Evolutionary conservation across 257 asterid species (phyloP).

Genomic region (Linaria vulgaris): DNA sequence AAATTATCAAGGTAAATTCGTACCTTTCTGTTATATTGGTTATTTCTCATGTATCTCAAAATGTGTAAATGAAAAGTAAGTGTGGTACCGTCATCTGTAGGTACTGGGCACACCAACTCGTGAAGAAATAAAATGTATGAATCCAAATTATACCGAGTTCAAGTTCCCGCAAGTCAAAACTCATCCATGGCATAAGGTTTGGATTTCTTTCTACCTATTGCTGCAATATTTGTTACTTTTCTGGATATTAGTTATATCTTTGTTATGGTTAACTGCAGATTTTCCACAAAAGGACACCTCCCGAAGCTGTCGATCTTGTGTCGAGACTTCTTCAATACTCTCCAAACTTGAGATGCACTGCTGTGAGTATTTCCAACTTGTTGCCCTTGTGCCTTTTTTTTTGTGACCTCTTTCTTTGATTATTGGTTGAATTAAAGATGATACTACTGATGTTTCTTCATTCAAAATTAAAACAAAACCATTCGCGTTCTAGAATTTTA

Average conservation of each 20-base stretch:
- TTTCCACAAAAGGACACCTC: conserved; percentile 79
- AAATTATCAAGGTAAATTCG: conserved; percentile 67
- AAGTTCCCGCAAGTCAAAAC: conserved; percentile 89
- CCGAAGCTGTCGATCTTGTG: conserved; percentile 88
- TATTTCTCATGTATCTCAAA: neutral
- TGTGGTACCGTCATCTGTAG: conserved; percentile 28
- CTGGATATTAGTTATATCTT: neutral
- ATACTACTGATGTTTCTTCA: too few relatives aligned
- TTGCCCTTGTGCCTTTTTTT: neutral
- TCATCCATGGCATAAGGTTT: conserved; percentile 91
- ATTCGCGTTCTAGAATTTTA: too few relatives aligned
- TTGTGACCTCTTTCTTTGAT: too few relatives aligned
- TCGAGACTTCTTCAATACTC: conserved; percentile 92
- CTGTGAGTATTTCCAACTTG: conserved; percentile 51
- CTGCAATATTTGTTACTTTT: conserved; percentile 7
- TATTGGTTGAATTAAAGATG: too few relatives aligned
- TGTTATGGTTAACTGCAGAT: conserved; percentile 38
- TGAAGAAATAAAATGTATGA: conserved; percentile 87
- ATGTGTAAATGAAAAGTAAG: neutral
- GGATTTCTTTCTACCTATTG: conserved; percentile 15
- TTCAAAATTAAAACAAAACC: too few relatives aligned
- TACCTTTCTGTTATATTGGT: too few relatives aligned
- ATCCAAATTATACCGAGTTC: conserved; percentile 84
- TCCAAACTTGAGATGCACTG: conserved; percentile 76
- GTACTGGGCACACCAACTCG: conserved; percentile 89